Conservation (phyloP, 495 filamentous ascomycete genomes). For the Penicillium fimorum region DNA sequence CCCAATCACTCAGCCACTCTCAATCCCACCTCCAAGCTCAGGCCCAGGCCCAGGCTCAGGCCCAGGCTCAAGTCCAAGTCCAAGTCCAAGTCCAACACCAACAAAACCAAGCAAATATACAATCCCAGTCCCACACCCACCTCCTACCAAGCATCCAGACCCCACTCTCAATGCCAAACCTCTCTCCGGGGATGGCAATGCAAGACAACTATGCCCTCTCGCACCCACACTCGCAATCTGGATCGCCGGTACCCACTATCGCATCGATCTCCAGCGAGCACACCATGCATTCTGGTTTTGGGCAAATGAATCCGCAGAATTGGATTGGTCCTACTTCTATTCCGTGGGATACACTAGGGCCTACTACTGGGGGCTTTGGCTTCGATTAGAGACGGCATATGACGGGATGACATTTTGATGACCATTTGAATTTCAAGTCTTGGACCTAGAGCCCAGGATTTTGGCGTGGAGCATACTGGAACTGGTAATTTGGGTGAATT, state of each 20-base stretch:
- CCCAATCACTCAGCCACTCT: constrained; percentile 15
- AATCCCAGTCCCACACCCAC: constrained; percentile 4
- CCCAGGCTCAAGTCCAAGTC: constrained; percentile 5
- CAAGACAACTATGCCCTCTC: constrained; percentile 22
- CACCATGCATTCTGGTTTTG: constrained; percentile 25
- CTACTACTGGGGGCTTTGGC: constrained; percentile 18
- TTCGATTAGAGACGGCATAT: constrained; percentile 10
- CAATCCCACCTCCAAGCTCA: constrained; percentile 10
- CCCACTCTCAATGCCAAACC: constrained; percentile 13
- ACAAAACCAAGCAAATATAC: constrained; percentile 3
- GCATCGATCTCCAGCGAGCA: constrained; percentile 25
- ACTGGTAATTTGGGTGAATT: neutral
- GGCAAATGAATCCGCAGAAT: constrained; percentile 37
- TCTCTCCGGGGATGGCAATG: constrained; percentile 15
- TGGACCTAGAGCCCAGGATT: neutral
- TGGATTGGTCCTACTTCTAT: constrained; percentile 37
- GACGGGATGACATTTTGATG: neutral
- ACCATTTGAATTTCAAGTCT: neutral
- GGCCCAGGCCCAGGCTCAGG: constrained; percentile 1
- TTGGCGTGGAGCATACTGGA: neutral
- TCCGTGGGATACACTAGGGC: constrained; percentile 33
- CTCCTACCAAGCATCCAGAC: constrained; percentile 10
- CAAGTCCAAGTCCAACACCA: constrained; percentile 8
- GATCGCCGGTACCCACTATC: constrained; percentile 27
- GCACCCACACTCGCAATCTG: constrained; percentile 18